These are phyloP conservation scores for Colletotrichum sp. DNA, from an alignment of 2,329 filamentous ascomycete species.

Conservation along the genomic window DNA sequence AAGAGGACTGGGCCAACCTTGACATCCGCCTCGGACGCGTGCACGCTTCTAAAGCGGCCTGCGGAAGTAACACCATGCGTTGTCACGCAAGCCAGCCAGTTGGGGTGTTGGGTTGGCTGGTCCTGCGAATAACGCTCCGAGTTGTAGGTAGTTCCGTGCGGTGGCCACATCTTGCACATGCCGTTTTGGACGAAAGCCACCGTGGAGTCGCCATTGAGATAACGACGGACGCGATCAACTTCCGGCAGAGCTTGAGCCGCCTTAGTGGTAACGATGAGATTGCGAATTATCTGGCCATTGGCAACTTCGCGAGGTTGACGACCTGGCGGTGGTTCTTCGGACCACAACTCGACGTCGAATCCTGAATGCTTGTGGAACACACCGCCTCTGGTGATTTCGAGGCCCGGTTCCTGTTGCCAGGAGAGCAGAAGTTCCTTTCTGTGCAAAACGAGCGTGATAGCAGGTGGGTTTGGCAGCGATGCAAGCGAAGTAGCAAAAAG, in stretches of 20 bases:
- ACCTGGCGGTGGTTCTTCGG: conserved; percentile 41
- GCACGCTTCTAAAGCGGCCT: conserved; percentile 55
- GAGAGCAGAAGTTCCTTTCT: conserved; percentile 52
- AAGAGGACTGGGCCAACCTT: conserved; percentile 51
- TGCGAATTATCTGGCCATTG: conserved; percentile 57
- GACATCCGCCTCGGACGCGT: conserved; percentile 55
- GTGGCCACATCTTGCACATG: conserved; percentile 72
- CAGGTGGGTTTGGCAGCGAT: conserved; percentile 64
- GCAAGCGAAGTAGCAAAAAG: conserved; percentile 78
- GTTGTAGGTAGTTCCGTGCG: conserved; percentile 49
- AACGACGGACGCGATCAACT: conserved; percentile 59
- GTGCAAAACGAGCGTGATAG: conserved; percentile 82
- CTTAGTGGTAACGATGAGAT: conserved; percentile 82
- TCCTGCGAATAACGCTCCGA: conserved; percentile 40
- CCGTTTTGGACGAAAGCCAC: conserved; percentile 90
- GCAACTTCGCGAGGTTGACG: conserved; percentile 46
- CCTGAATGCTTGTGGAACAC: conserved; percentile 33
- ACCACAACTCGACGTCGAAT: conserved; percentile 62
- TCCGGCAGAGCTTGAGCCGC: conserved; percentile 71
- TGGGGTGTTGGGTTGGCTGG: conserved; percentile 50
- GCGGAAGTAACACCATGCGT: conserved; percentile 61
- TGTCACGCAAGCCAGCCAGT: conserved; percentile 73
- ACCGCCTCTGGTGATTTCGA: conserved; percentile 47
- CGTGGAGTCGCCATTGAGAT: conserved; percentile 69
- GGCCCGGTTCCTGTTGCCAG: conserved; percentile 50